phyloP scores from a whole-genome alignment of 2,329 filamentous ascomycete genomes.

The Pyrenophora tritici-repentis region DNA sequence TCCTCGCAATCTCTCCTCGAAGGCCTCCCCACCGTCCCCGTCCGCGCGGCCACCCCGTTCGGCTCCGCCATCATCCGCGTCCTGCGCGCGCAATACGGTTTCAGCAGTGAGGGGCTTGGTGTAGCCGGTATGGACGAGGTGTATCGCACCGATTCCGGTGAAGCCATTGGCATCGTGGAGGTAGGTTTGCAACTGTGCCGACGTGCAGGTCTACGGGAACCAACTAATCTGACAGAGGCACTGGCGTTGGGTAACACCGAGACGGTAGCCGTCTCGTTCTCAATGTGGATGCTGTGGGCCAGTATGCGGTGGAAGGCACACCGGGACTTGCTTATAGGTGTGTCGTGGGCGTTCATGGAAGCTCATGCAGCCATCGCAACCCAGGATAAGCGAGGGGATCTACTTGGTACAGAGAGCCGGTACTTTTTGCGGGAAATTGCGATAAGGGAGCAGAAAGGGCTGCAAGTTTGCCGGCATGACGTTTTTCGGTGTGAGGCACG shows the following conservation, averaged over 20 bases:
- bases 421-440: constrained; percentile 11
- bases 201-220: constrained; percentile 16
- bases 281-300: constrained; percentile 19
- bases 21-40: constrained; percentile 43
- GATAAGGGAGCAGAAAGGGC: constrained; percentile 12
- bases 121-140: constrained; percentile 52
- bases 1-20: constrained; percentile 47
- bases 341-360: constrained; percentile 43
- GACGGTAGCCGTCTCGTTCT: constrained; percentile 45
- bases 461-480: constrained; percentile 16
- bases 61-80: constrained; percentile 47
- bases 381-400: not conserved
- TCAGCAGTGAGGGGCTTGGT: constrained; percentile 41
- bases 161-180: constrained; percentile 38
- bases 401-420: constrained; percentile 2
- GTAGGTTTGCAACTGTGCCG: constrained; percentile 40
- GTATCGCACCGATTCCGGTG: constrained; percentile 25
- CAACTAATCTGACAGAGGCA: constrained; percentile 31
- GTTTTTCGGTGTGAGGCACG: not conserved
- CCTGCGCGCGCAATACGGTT: constrained; percentile 50
- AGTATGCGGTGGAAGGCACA: constrained; percentile 27
- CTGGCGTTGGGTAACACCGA: constrained; percentile 31
- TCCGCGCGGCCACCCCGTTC: constrained; percentile 39
- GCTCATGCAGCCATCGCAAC: constrained; percentile 16
- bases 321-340: constrained; percentile 36